A percentile compares a stretch with the other conserved stretches of the same genome.
These are phyloP conservation scores for Penicillium turbatum DNA, from an alignment of 495 filamentous ascomycete species.

Conservation along the genomic window DNA sequence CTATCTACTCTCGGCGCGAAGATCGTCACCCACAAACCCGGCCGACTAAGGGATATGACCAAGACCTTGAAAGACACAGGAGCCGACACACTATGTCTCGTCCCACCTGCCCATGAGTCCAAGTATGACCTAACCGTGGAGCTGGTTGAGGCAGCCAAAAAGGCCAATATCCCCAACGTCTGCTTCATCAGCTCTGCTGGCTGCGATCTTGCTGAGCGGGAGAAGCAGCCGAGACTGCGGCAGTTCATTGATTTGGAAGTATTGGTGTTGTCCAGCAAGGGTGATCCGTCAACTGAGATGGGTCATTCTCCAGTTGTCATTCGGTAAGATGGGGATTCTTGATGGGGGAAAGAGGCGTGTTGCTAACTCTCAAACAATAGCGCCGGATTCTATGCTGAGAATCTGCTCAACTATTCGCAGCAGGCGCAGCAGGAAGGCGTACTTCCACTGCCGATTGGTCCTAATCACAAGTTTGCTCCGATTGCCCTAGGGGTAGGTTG, in stretches of 20 bases:
- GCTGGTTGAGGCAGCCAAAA: conserved; percentile 47
- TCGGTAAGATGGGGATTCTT: conserved; percentile 31
- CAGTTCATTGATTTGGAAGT: conserved; percentile 53
- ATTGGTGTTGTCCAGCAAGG: conserved; percentile 43
- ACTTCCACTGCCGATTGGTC: conserved; percentile 49
- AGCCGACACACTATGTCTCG: conserved; percentile 51
- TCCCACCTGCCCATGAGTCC: conserved; percentile 47
- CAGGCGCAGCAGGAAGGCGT: conserved; percentile 45
- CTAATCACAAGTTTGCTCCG: conserved; percentile 51
- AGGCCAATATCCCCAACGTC: conserved; percentile 47
- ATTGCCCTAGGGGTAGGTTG: conserved; percentile 44
- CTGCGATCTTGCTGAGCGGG: conserved; percentile 49
- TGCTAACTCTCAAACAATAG: conserved; percentile 13
- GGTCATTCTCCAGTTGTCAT: conserved; percentile 50
- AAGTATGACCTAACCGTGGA: conserved; percentile 49
- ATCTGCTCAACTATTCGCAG: conserved; percentile 47
- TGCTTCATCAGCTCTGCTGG: conserved; percentile 51
- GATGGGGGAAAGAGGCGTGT: background rate
- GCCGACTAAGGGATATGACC: conserved; percentile 37
- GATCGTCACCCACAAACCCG: conserved; percentile 44
- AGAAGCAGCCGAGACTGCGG: conserved; percentile 48
- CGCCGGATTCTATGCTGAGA: conserved; percentile 55
- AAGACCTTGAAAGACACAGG: conserved; percentile 36
- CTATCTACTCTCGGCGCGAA: conserved; percentile 50
- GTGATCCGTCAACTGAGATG: conserved; percentile 34